Conservation (phyloP, 2,329 filamentous ascomycete species). For the Teratosphaeria epicoccoides region DNA sequence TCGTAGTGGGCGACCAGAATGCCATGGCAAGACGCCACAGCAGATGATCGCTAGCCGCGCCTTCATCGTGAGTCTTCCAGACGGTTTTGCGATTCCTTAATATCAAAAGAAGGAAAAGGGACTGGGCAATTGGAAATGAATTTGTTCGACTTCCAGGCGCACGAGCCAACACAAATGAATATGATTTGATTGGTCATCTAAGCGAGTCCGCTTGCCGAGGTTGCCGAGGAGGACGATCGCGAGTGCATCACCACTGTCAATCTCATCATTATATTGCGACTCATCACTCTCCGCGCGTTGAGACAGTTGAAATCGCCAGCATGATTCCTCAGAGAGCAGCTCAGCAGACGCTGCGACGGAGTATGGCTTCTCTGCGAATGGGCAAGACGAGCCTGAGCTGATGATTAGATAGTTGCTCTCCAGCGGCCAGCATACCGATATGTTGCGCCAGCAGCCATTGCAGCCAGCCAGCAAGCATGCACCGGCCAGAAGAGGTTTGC, state of each 20-base stretch:
- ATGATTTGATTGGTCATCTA: constrained; percentile 8
- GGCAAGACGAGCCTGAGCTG: constrained; percentile 4
- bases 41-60: constrained; percentile 19
- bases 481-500: constrained; percentile 39
- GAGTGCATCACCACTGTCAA: constrained; percentile 1
- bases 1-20: constrained; percentile 19
- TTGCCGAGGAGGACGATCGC: not conserved
- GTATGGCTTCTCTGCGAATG: constrained; percentile 7
- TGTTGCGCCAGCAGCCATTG: constrained; percentile 34
- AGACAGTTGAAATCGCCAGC: constrained; percentile 18
- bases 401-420: constrained; percentile 30
- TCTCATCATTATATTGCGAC: constrained; percentile 16
- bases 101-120: constrained; percentile 8
- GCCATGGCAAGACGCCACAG: constrained; percentile 24
- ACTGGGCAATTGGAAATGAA: not conserved
- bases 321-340: constrained; percentile 37
- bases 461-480: constrained; percentile 27
- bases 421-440: constrained; percentile 36
- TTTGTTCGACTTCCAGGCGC: not conserved
- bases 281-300: constrained; percentile 5
- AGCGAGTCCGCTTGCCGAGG: constrained; percentile 5
- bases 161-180: not conserved
- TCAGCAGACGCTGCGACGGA: constrained; percentile 33
- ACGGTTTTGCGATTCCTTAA: constrained; percentile 22
- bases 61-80: constrained; percentile 23